These are phyloP conservation scores for Candida glucosophila DNA, from an alignment of 1,139 yeast species.

Conservation along the genomic window DNA sequence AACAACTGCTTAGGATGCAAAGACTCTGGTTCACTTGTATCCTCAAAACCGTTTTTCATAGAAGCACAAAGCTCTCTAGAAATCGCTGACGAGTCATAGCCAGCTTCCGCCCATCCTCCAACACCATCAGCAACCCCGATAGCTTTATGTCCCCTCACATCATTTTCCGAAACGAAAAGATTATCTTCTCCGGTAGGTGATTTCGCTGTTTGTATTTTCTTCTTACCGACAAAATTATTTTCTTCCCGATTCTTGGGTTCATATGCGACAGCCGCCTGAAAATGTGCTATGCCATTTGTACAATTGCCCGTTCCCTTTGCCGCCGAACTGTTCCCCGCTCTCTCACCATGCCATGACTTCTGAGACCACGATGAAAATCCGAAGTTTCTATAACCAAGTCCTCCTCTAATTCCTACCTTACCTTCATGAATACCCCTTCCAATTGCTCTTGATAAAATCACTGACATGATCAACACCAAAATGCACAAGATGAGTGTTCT, in stretches of 20 bases:
- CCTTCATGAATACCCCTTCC: slow-evolving; percentile 13
- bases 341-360: slow-evolving; percentile 8
- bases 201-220: slow-evolving; percentile 26
- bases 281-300: slow-evolving; percentile 16
- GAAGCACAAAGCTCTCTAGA: slow-evolving; percentile 58
- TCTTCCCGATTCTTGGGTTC: slow-evolving; percentile 62
- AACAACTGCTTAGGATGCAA: slow-evolving; percentile 45
- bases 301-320: slow-evolving; percentile 10
- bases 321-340: slow-evolving; percentile 7
- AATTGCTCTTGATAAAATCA: slow-evolving; percentile 19
- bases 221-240: slow-evolving; percentile 31
- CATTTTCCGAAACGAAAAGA: slow-evolving; percentile 46
- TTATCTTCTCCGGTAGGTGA: slow-evolving; percentile 88
- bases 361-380: slow-evolving; percentile 14
- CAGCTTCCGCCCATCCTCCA: slow-evolving; percentile 94
- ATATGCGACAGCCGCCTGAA: slow-evolving; percentile 58
- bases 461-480: slow-evolving; percentile 17
- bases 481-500: slow-evolving; percentile 7
- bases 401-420: slow-evolving; percentile 5
- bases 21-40: slow-evolving; percentile 2
- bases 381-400: slow-evolving; percentile 7
- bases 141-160: slow-evolving; percentile 42
- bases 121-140: slow-evolving; percentile 97
- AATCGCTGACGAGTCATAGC: slow-evolving; percentile 80
- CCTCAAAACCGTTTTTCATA: slow-evolving; percentile 22